Conservation (phyloP, 257 asterid genomes). For the Solanum appendiculatum region DNA sequence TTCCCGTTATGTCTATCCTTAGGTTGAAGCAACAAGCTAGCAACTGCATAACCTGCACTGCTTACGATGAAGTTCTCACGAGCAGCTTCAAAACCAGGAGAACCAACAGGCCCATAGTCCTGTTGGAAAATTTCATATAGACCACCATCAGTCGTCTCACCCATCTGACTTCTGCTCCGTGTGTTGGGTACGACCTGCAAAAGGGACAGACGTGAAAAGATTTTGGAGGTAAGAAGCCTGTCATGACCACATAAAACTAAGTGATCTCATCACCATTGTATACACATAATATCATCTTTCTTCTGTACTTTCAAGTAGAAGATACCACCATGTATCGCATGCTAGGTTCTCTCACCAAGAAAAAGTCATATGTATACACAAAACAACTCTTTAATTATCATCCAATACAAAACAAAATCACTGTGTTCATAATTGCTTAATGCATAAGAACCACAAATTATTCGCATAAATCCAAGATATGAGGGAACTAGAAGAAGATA, state of each 20-base stretch:
- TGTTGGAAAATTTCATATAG: conserved; percentile 94
- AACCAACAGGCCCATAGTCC: conserved; percentile 98
- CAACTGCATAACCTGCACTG: conserved; percentile 99
- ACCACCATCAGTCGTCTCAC: conserved; percentile 99
- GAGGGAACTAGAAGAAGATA: not conserved
- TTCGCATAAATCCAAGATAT: not conserved
- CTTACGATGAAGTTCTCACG: conserved; percentile 93
- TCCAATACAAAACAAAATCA: not conserved
- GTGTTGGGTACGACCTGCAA: conserved; percentile 92
- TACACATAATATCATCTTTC: not conserved
- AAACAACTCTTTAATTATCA: not conserved
- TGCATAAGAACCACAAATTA: not conserved
- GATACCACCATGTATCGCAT: not conserved
- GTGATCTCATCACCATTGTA: not conserved
- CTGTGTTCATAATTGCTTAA: not conserved
- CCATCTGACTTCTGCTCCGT: conserved; percentile 99
- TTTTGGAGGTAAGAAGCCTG: not conserved
- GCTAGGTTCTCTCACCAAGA: not conserved
- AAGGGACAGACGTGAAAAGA: not conserved
- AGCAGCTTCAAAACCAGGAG: conserved; percentile 92
- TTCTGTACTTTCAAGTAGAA: not conserved
- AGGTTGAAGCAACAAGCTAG: conserved; percentile 97
- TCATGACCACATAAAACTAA: not conserved
- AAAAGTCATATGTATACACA: not conserved
- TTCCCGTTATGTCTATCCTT: conserved; percentile 99